Evolutionary conservation across 257 asterid genomes (phyloP).

Genomic region (Solanum ossicruentum): DNA sequence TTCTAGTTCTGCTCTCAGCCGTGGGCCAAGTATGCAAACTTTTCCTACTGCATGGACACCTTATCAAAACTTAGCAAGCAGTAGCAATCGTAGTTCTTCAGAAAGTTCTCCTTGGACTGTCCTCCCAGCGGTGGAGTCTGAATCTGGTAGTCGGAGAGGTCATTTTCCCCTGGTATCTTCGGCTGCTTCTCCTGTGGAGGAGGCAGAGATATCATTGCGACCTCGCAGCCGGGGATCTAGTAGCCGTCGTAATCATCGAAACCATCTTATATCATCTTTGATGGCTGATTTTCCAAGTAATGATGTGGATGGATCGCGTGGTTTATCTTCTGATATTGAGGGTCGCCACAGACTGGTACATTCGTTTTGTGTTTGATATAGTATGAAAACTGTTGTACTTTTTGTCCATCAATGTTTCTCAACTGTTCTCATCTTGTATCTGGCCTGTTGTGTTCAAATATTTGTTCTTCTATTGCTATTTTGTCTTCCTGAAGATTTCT

Average conservation of each 20-base stretch:
- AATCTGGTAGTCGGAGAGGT: slow-evolving; percentile 40
- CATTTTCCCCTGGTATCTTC: slow-evolving; percentile 36
- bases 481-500: background rate
- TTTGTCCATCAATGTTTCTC: background rate
- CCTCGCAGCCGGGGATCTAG: background rate
- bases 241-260: slow-evolving; percentile 27
- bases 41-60: slow-evolving; percentile 37
- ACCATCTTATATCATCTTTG: slow-evolving; percentile 29
- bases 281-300: slow-evolving; percentile 35
- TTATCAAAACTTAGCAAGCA: slow-evolving; percentile 36
- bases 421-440: background rate
- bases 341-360: slow-evolving; percentile 66
- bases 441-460: background rate
- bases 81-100: slow-evolving; percentile 25
- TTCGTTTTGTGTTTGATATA: slow-evolving; percentile 6
- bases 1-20: slow-evolving; percentile 27
- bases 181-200: slow-evolving; percentile 23
- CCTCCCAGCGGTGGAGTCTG: slow-evolving; percentile 34
- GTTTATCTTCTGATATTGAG: slow-evolving; percentile 46
- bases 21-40: slow-evolving; percentile 23
- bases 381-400: background rate
- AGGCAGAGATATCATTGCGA: slow-evolving; percentile 2
- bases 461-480: background rate
- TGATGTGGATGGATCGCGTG: slow-evolving; percentile 42
- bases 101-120: slow-evolving; percentile 43